Percentiles rank a stretch among this genome's conserved stretches.
Conservation (phyloP, 306 rosid genomes). For the Cucumis cinereus region DNA sequence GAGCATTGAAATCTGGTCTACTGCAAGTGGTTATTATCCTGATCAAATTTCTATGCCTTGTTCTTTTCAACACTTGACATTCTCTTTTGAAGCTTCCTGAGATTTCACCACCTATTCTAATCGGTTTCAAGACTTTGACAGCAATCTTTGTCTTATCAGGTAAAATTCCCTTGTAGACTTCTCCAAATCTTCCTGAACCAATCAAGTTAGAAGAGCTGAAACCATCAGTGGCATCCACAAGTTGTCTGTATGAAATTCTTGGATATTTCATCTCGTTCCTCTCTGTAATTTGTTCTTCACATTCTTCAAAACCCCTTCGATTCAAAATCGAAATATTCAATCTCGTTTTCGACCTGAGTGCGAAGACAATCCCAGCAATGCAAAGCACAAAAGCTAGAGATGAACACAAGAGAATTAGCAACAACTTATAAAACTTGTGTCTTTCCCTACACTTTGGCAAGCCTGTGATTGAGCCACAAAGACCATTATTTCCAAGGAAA, state of each 20-base stretch:
- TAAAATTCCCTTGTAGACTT: constrained; percentile 74
- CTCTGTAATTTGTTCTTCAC: constrained; percentile 26
- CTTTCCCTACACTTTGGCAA: constrained; percentile 46
- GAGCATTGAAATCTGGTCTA: constrained; percentile 69
- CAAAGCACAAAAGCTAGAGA: constrained; percentile 38
- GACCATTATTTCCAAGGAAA: constrained; percentile 49
- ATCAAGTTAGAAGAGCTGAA: constrained; percentile 59
- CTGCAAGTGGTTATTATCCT: constrained; percentile 81
- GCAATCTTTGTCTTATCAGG: constrained; percentile 64
- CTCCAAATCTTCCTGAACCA: constrained; percentile 78
- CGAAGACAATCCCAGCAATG: constrained; percentile 22
- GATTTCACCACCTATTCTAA: constrained; percentile 25
- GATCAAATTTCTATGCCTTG: constrained; percentile 73
- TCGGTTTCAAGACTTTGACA: constrained; percentile 59
- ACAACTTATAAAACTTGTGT: constrained; percentile 23
- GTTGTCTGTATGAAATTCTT: constrained; percentile 69
- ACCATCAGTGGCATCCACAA: constrained; percentile 67
- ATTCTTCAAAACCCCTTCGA: constrained; percentile 17
- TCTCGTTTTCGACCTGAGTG: constrained; percentile 21
- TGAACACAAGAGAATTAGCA: constrained; percentile 26
- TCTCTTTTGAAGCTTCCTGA: constrained; percentile 73
- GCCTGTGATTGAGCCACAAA: constrained; percentile 65
- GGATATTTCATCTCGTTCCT: constrained; percentile 45
- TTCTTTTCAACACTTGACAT: constrained; percentile 57
- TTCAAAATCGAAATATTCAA: constrained; percentile 9